These are phyloP conservation scores for Fraxinus albicans DNA, from an alignment of 305 asterid genomes.

Conservation along the genomic window DNA sequence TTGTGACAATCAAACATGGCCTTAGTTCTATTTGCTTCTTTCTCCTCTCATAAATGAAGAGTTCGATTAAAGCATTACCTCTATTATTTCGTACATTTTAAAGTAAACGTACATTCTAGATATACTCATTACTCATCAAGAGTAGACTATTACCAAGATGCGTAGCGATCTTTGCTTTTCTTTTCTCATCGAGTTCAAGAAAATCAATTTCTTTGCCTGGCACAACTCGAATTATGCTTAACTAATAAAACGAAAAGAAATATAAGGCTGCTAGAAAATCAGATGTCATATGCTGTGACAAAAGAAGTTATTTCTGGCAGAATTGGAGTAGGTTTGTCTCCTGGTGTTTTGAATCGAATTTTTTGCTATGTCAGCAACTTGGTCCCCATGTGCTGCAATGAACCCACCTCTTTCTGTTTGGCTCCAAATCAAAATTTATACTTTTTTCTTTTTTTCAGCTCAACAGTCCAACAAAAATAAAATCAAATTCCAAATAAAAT, in stretches of 20 bases:
- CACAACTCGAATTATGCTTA: not conserved
- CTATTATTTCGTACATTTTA: not conserved
- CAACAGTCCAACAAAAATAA: not conserved
- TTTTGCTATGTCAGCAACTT: constrained; percentile 9
- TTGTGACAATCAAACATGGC: too few relatives aligned
- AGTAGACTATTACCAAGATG: not conserved
- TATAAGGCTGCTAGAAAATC: constrained; percentile 11
- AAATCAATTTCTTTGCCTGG: not conserved
- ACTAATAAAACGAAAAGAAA: not conserved
- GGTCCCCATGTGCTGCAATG: constrained; percentile 11
- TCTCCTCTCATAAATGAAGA: not conserved
- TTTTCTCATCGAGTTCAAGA: not conserved
- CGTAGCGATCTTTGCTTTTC: not conserved
- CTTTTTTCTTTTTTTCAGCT: not conserved
- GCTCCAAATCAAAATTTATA: not conserved
- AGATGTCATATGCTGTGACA: not conserved
- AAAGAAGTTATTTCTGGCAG: constrained; percentile 16
- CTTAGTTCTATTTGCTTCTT: not conserved
- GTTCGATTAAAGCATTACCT: not conserved
- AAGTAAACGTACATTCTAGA: not conserved
- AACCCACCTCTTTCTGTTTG: not conserved
- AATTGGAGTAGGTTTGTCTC: constrained; percentile 31
- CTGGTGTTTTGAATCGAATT: constrained; percentile 18
- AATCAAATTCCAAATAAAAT: not conserved
- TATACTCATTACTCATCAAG: not conserved